Percentiles rank a stretch among this genome's conserved stretches.
phyloP scores from a whole-genome alignment of 2,329 filamentous ascomycete species.

The Colletotrichum musicola region DNA sequence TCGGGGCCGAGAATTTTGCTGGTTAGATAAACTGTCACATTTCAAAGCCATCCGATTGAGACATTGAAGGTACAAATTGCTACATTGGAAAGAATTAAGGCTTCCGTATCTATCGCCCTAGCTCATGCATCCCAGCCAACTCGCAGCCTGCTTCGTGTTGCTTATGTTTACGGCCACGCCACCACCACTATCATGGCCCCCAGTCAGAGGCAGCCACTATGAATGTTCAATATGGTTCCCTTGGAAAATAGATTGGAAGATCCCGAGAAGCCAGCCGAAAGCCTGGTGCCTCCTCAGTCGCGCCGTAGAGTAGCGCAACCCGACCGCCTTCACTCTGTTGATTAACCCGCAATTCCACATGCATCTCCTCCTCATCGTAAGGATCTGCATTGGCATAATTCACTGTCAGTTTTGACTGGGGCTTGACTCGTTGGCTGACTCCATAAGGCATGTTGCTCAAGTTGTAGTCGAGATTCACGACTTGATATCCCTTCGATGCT shows the following conservation, averaged over 20 bases:
- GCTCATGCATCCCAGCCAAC: not conserved
- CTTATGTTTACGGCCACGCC: not conserved
- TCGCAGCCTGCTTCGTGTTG: not conserved
- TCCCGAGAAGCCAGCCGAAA: not conserved
- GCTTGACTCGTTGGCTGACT: not conserved
- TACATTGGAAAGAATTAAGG: not conserved
- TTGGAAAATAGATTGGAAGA: not conserved
- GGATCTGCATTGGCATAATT: not conserved
- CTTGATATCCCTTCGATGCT: conserved; percentile 8
- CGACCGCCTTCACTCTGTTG: conserved; percentile 3
- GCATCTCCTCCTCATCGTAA: conserved; percentile 28
- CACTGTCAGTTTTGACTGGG: not conserved
- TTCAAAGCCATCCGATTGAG: no score
- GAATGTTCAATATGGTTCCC: not conserved
- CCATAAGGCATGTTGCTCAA: not conserved
- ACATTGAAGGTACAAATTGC: not conserved
- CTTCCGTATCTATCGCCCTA: not conserved
- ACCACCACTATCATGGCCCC: not conserved
- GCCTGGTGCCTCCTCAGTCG: not conserved
- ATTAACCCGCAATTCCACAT: conserved; percentile 23
- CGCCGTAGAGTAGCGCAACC: not conserved
- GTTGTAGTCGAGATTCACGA: conserved; percentile 35
- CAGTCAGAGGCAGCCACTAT: not conserved
- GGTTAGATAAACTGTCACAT: no score
- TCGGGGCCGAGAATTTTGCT: not conserved